These are phyloP conservation scores for Melocanna baccifera DNA, from an alignment of 176 grass and related monocot species.

Conservation along the genomic window DNA sequence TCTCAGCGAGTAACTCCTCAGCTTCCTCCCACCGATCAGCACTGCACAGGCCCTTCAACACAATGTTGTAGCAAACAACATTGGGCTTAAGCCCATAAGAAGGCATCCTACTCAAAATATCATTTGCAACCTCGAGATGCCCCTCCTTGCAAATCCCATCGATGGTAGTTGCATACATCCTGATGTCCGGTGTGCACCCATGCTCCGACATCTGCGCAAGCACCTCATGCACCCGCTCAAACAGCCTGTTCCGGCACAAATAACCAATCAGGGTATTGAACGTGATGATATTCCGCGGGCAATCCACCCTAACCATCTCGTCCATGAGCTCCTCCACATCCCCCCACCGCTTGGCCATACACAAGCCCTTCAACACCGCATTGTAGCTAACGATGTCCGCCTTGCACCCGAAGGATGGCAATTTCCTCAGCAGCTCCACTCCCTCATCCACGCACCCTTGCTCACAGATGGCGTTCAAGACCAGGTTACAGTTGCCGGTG, in stretches of 20 bases:
- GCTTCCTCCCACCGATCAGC: constrained; percentile 21
- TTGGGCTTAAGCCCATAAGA: constrained; percentile 40
- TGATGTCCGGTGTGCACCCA: constrained; percentile 25
- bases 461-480: constrained; percentile 44
- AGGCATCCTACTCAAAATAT: constrained; percentile 38
- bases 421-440: constrained; percentile 22
- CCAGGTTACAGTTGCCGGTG: constrained; percentile 52
- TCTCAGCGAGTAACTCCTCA: constrained; percentile 25
- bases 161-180: constrained; percentile 32
- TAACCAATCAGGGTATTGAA: constrained; percentile 47
- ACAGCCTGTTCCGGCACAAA: constrained; percentile 41
- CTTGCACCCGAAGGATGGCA: constrained; percentile 30
- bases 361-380: constrained; percentile 39
- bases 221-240: constrained; percentile 30
- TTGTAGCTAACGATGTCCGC: constrained; percentile 53
- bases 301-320: constrained; percentile 32
- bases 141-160: constrained; percentile 38
- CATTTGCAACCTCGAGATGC: constrained; percentile 24
- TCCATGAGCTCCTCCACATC: constrained; percentile 40
- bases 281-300: constrained; percentile 42
- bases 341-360: constrained; percentile 42
- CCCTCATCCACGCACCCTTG: constrained; percentile 41
- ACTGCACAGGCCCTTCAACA: constrained; percentile 35
- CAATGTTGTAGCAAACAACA: constrained; percentile 38
- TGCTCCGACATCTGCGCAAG: constrained; percentile 23